These are phyloP conservation scores for Hypholoma fasciculare DNA, from an alignment of 768 basidiomycete genomes.

Conservation along the genomic window DNA sequence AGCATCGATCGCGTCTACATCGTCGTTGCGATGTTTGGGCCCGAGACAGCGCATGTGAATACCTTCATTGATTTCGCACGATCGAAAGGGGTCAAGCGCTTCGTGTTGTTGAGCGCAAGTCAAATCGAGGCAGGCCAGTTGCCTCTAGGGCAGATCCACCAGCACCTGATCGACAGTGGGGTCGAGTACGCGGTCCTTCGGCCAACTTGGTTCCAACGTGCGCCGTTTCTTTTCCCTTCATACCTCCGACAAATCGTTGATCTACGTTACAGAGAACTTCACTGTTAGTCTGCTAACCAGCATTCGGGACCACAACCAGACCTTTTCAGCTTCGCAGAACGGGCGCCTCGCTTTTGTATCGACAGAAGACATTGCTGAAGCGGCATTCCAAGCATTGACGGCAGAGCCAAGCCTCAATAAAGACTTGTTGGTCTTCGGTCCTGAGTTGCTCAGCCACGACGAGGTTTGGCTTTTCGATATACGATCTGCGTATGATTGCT, in stretches of 20 bases:
- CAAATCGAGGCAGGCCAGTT: conserved; percentile 6
- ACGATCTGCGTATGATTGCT: background rate
- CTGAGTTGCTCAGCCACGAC: conserved; percentile 26
- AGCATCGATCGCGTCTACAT: conserved; percentile 24
- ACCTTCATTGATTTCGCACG: conserved; percentile 30
- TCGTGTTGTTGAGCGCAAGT: conserved; percentile 27
- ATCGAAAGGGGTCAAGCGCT: conserved; percentile 28
- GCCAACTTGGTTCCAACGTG: conserved; percentile 26
- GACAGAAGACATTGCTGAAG: conserved; percentile 27
- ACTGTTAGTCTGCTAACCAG: conserved; percentile 2
- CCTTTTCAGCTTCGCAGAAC: conserved; percentile 20
- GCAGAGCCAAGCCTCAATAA: conserved; percentile 12
- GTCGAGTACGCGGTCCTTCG: conserved; percentile 26
- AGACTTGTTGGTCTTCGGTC: conserved; percentile 25
- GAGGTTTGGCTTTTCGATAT: conserved; percentile 11
- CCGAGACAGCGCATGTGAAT: conserved; percentile 19
- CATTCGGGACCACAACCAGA: conserved; percentile 11
- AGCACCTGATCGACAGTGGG: conserved; percentile 19
- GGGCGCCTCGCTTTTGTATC: conserved; percentile 24
- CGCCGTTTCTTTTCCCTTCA: background rate
- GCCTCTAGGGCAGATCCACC: conserved; percentile 20
- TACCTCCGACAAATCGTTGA: conserved; percentile 1
- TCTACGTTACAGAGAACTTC: conserved; percentile 24
- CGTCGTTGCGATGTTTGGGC: conserved; percentile 11
- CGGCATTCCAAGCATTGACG: conserved; percentile 23